A percentile compares a stretch with the other conserved stretches of the same genome.
phyloP scores from a whole-genome alignment of 2,329 filamentous ascomycete genomes.

The Colletotrichum zoysiae region DNA sequence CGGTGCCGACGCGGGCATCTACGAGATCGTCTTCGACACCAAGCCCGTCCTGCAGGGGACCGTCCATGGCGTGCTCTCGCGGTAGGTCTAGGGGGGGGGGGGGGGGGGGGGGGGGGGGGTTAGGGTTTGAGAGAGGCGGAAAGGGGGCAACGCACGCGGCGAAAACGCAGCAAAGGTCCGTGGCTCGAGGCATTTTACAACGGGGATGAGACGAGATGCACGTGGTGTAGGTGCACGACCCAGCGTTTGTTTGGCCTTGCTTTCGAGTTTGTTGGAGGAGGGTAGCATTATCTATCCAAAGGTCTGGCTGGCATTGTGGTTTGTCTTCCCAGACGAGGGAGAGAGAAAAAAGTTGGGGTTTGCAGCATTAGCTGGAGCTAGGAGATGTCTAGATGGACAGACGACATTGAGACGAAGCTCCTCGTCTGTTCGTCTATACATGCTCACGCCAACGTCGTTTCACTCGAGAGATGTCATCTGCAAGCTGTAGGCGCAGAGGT shows the following conservation, averaged over 20 bases:
- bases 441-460: background rate
- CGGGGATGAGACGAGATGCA: background rate
- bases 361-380: background rate
- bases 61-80: conserved; percentile 63
- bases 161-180: background rate
- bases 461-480: background rate
- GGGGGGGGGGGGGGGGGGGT: too few relatives aligned
- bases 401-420: too few relatives aligned
- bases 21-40: conserved; percentile 63
- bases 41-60: conserved; percentile 62
- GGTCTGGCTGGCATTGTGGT: background rate
- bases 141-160: background rate
- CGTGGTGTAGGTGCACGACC: background rate
- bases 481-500: background rate
- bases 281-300: background rate
- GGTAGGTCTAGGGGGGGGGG: conserved; percentile 48
- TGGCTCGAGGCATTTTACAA: too few relatives aligned
- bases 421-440: too few relatives aligned
- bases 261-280: background rate
- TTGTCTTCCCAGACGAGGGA: background rate
- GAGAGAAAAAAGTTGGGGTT: background rate
- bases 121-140: too few relatives aligned
- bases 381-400: background rate
- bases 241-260: background rate
- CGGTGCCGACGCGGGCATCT: conserved; percentile 58